Base-by-base conservation (phyloP, 202 grass and related monocot genomes). In the Zizania palustris region DNA sequence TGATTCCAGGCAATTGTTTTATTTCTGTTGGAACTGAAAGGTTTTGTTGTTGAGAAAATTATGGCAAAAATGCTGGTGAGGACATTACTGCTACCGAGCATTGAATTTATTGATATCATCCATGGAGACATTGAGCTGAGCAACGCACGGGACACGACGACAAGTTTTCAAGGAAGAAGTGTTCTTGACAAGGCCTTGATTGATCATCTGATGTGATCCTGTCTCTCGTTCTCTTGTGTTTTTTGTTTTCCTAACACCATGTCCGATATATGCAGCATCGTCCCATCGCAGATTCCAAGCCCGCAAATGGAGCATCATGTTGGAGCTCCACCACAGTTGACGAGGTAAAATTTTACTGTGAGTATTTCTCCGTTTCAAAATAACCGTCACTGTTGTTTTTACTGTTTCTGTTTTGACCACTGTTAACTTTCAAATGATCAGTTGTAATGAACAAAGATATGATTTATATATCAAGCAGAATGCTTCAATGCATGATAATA, bases 181-280 rank as follows among this genome's bases (percentile, higher is more conserved):
- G 50, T 54, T 54, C 18, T 54, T 54, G 50, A 54, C 6, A 20
- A 19, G n/a, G 5, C 5, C 8, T 55, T 20, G 51, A 55, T 55
- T 55, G 51, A 55, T 55, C 51, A 19, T 20, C 19, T 55, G 51
- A 55, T 55, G 51, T 55, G 51, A 55, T 55, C 51, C 51, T 55
- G 8, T 9, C 51, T 55, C 51, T 19, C 51, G 51, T 55, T 55
- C 7, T 55, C n/a, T 19, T 55, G n/a, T 55, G 51, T 20, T 55
- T 55, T 54, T 15, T 19, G 28, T 55, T 55, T 20, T 55, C n/a
- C 18, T 20, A 53, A 7, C 51, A 20, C n/a, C 51, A 20, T 55
- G n/a, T 55, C 51, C 51, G 51, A 55, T 55, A 19, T 55, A 55
- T 16, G 51, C 51, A 55, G 51, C n/a, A 7, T 20, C 8, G 51